Evolutionary conservation across 2,329 filamentous ascomycete genomes (phyloP).

Genomic region (Aspergillus melleus): DNA sequence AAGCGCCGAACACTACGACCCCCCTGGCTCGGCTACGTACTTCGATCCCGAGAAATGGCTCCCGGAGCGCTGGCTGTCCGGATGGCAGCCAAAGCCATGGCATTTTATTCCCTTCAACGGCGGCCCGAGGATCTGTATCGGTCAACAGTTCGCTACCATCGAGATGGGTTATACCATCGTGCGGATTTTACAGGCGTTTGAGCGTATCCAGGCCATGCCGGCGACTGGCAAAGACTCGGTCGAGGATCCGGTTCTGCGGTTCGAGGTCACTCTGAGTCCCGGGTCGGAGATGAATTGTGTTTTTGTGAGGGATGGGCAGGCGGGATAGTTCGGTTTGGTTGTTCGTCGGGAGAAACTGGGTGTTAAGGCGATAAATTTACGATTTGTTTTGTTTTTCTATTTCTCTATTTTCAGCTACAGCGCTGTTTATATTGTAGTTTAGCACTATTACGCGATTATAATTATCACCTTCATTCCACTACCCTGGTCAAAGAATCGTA

Average conservation of each 20-base stretch:
- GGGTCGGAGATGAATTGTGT: conserved; percentile 41
- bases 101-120: conserved; percentile 58
- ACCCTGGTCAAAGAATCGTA: too few species aligned
- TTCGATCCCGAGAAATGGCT: conserved; percentile 47
- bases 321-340: neutral
- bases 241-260: conserved; percentile 36
- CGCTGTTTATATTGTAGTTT: too few species aligned
- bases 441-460: too few species aligned
- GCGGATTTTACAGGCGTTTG: conserved; percentile 44
- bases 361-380: too few species aligned
- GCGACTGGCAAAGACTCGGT: conserved; percentile 32
- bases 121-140: conserved; percentile 56
- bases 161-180: conserved; percentile 57
- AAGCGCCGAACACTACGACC: conserved; percentile 50
- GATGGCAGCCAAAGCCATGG: conserved; percentile 55
- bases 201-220: conserved; percentile 36
- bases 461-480: too few species aligned
- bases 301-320: conserved; percentile 28
- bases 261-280: conserved; percentile 42
- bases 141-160: conserved; percentile 60
- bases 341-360: too few species aligned
- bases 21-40: conserved; percentile 35
- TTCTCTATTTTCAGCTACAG: too few species aligned
- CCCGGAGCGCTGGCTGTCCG: conserved; percentile 52
- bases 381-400: too few species aligned